Evolutionary conservation across 129 eudicot species (phyloP).

Genomic region (Pseudognaphalium luteoalbum): DNA sequence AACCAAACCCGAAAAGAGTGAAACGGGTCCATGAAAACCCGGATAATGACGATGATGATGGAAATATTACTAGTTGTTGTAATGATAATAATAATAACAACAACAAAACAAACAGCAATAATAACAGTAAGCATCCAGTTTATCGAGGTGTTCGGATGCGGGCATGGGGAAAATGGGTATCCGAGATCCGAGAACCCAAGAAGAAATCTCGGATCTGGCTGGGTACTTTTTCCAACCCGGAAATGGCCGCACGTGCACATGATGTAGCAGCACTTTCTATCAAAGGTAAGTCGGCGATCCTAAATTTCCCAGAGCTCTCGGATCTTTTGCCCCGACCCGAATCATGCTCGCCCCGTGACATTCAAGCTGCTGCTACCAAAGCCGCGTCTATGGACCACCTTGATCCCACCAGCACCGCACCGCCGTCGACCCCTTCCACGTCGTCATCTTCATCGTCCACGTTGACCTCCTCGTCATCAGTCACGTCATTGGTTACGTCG

Average conservation of each 20-base stretch:
- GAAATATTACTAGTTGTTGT: not conserved
- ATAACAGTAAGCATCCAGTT: conserved; percentile 54
- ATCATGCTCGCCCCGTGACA: conserved; percentile 71
- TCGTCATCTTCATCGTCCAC: conserved; percentile 39
- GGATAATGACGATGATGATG: conserved; percentile 19
- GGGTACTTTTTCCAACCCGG: conserved; percentile 78
- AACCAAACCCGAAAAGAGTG: conserved; percentile 34
- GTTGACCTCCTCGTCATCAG: conserved; percentile 42
- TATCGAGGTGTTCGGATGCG: conserved; percentile 84
- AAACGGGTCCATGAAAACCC: conserved; percentile 30
- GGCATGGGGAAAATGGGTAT: conserved; percentile 92
- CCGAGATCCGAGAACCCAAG: conserved; percentile 74
- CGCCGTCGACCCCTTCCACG: conserved; percentile 28
- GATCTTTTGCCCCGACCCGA: conserved; percentile 64
- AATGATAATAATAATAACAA: not conserved
- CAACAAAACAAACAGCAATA: not conserved
- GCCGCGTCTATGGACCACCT: conserved; percentile 75
- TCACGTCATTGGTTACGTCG: conserved; percentile 34
- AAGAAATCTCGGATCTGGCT: conserved; percentile 90
- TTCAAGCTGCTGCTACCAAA: conserved; percentile 72
- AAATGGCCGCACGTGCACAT: conserved; percentile 97
- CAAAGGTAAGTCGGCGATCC: conserved; percentile 30
- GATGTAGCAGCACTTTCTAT: conserved; percentile 80
- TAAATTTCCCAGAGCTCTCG: conserved; percentile 74
- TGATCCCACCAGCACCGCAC: not conserved